Base-by-base conservation (phyloP, 169 alveolate genomes). In the Theileria parva region DNA sequence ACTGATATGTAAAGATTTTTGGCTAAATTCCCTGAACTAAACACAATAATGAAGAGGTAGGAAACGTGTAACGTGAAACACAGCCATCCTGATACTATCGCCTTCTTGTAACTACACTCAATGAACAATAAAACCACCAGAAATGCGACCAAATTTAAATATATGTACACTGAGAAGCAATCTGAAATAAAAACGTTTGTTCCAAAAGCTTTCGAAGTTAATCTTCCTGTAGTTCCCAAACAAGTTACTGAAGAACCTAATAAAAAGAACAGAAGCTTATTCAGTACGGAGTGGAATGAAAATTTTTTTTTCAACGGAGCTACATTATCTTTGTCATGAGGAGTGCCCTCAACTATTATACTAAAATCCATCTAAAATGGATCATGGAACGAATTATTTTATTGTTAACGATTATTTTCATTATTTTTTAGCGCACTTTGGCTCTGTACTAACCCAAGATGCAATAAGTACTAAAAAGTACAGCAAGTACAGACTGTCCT, bases 121-220 rank as follows among this genome's bases (percentile, higher is more conserved):
- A 72, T 61, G n/a, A 72, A 72, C 13, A 72, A 76, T 11, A 72
- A n/a, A n/a, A 72, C 78, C 23, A 72, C 28, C 3, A 72, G 27
- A 11, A 57, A 72, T 25, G 79, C 30, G 2, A 12, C 34, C 44
- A 72, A 9, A 72, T 72, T 72, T 21, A 51, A 15, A 30, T 37
- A 32, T 17, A 53, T 15, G 30, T 15, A 72, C 19, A 72, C 72
- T n/a, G 59, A 34, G 25, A 59, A 72, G 9, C 70, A 72, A 27
- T 57, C 79, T 4, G 48, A 34, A n/a, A 72, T 53, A 44, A 72
- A 72, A 53, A 3, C 15, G 15, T n/a, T 21, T 19, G 74, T 61
- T 27, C 77, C 79, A 28, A 72, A 72, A 2, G 79, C 70, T 51
- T 72, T 72, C 21, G 79, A 72, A 23, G 76, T 72, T 12, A 72